phyloP scores from a whole-genome alignment of 305 asterid genomes.

The Andrographis paniculata region DNA sequence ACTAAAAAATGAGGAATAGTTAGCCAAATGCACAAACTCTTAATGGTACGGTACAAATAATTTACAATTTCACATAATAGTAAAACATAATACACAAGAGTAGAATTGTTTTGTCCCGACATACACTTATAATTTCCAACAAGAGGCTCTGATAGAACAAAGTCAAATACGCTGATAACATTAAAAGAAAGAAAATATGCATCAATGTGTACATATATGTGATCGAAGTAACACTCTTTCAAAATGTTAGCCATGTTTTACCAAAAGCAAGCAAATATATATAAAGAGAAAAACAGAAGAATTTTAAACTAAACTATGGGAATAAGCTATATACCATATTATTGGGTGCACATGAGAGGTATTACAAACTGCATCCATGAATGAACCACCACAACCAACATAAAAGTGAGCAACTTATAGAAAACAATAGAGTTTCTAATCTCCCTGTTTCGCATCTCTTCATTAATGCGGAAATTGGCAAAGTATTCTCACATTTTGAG shows the following conservation, averaged over 20 bases:
- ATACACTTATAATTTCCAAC: no score
- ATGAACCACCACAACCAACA: slow-evolving; percentile 53
- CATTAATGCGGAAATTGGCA: slow-evolving; percentile 23
- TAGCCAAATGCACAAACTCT: no score
- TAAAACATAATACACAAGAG: no score
- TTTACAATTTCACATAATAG: no score
- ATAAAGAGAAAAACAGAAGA: slow-evolving; percentile 14
- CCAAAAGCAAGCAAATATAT: background rate
- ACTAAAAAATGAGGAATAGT: no score
- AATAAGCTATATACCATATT: slow-evolving; percentile 56
- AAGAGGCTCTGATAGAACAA: no score
- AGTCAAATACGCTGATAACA: no score
- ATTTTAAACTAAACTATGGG: slow-evolving; percentile 5
- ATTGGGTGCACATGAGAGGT: slow-evolving; percentile 62
- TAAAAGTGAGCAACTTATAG: slow-evolving; percentile 37
- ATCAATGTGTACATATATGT: background rate
- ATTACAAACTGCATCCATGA: slow-evolving; percentile 89
- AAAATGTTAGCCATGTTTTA: slow-evolving; percentile 6
- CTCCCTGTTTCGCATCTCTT: slow-evolving; percentile 30
- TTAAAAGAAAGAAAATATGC: no score
- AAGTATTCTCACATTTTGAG: slow-evolving; percentile 35
- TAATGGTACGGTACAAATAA: no score
- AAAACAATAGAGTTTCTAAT: slow-evolving; percentile 49
- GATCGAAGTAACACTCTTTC: slow-evolving; percentile 1
- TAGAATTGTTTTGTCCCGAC: no score